Base-by-base conservation (phyloP, 345 rosid species). In the Citrus hindsii region DNA sequence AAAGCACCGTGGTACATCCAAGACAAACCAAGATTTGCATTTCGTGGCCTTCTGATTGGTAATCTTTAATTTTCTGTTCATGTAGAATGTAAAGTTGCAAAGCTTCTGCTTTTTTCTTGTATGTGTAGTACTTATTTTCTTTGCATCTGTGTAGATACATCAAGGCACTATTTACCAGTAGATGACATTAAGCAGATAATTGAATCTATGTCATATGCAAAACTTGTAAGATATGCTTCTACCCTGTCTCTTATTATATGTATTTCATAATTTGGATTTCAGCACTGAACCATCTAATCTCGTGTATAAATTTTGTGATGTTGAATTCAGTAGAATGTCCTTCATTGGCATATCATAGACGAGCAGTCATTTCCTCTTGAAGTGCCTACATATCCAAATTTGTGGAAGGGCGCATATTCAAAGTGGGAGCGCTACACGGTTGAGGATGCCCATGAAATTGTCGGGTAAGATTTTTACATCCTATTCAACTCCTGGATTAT, bases 271-370 rank as follows among this genome's bases (percentile, higher is more conserved):
- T 27, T 69, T 69, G 46, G 32, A 82, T 71, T 73, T 77, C 46
- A 33, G 68, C 40, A 7, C 77, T 71, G 59, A 51, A 27, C 62
- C 51, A 30, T 77, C 37, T 63, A 77, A 67, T 80, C 27, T 69
- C 30, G 40, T 67, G 27, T 78, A 55, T 58, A 66, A 71, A 46
- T 12, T 70, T 81, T 84, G 58, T 87, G 82, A 80, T 78, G 33
- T 33, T 84, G 83, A 75, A 78, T 82, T 84, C 77, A 71, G 89
- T 89, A 96, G 99, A 96, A 96, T 82, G 98, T 94, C 75, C 86
- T 96, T 82, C 98, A 96, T 85, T 94, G 97, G 99, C 99, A 96
- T 88, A 92, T 96, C 71, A 89, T 96, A 74, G 98, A 96, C 27
- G 92, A 90, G 75, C 72, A 96, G 84, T 89, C 99, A 69, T 96